Conservation (phyloP, 495 filamentous ascomycete genomes). For the Xylaria sp. region DNA sequence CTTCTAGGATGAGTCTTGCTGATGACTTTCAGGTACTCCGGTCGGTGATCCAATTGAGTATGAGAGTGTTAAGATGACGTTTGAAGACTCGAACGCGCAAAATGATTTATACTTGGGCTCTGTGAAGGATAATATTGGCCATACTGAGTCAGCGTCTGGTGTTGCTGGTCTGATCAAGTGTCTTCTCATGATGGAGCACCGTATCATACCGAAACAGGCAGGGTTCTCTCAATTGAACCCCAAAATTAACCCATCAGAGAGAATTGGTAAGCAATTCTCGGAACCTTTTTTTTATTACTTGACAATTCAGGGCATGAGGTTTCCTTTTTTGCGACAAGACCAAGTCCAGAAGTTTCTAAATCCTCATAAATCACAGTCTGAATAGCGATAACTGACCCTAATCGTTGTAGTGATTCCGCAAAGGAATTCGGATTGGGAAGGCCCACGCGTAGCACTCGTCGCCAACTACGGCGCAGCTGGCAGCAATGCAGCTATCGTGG, state of each 20-base stretch:
- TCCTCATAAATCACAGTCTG: too few species aligned
- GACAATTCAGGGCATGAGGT: too few species aligned
- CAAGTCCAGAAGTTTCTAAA: too few species aligned
- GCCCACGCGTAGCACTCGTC: constrained; percentile 43
- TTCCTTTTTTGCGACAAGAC: too few species aligned
- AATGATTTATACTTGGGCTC: constrained; percentile 46
- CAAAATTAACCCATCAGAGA: constrained; percentile 38
- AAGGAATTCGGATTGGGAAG: constrained; percentile 47
- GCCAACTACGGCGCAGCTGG: constrained; percentile 44
- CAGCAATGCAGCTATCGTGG: constrained; percentile 41
- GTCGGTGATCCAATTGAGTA: constrained; percentile 56
- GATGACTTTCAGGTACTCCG: background rate
- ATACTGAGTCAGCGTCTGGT: constrained; percentile 59
- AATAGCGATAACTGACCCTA: too few species aligned
- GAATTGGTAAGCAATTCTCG: too few species aligned
- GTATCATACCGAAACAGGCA: constrained; percentile 50
- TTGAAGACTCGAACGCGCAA: constrained; percentile 35
- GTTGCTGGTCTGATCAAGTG: constrained; percentile 53
- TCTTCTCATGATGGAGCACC: constrained; percentile 57
- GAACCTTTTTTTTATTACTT: too few species aligned
- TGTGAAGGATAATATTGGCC: constrained; percentile 60
- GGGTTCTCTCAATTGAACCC: constrained; percentile 54
- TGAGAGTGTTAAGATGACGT: constrained; percentile 42
- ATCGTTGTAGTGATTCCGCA: constrained; percentile 13
- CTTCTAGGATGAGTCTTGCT: background rate